Conservation (phyloP, 106 monocot genomes). For the Iris macrosiphon region DNA sequence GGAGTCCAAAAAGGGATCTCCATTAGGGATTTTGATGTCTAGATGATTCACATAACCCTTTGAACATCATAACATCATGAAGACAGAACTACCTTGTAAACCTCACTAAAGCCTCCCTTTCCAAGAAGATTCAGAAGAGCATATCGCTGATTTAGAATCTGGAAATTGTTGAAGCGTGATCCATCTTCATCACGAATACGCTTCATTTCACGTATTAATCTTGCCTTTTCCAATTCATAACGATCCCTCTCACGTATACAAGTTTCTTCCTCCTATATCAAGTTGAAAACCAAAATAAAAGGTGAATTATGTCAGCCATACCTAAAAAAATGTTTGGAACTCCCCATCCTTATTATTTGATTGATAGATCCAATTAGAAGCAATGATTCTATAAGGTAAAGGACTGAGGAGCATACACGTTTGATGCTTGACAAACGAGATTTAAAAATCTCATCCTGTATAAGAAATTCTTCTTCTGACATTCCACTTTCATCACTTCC, state of each 20-base stretch:
- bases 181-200: constrained; percentile 97
- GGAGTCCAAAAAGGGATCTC: too few relatives aligned
- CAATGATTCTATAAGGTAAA: not conserved
- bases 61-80: too few relatives aligned
- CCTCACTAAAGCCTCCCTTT: constrained; percentile 98
- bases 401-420: constrained; percentile 31
- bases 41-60: too few relatives aligned
- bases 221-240: constrained; percentile 91
- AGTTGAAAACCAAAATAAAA: not conserved
- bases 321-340: not conserved
- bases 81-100: constrained; percentile 97
- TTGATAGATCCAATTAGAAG: not conserved
- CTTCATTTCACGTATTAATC: constrained; percentile 97
- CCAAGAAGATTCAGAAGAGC: constrained; percentile 96
- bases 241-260: constrained; percentile 68
- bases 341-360: too few relatives aligned
- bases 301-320: not conserved
- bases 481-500: constrained; percentile 52
- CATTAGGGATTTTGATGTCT: too few relatives aligned
- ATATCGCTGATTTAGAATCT: constrained; percentile 89
- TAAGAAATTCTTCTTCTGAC: constrained; percentile 67
- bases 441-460: constrained; percentile 88
- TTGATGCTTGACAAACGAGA: constrained; percentile 71
- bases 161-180: constrained; percentile 93
- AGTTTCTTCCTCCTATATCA: constrained; percentile 76